Evolutionary conservation across 495 filamentous ascomycete species (phyloP).

Genomic region (Neurospora sp.): DNA sequence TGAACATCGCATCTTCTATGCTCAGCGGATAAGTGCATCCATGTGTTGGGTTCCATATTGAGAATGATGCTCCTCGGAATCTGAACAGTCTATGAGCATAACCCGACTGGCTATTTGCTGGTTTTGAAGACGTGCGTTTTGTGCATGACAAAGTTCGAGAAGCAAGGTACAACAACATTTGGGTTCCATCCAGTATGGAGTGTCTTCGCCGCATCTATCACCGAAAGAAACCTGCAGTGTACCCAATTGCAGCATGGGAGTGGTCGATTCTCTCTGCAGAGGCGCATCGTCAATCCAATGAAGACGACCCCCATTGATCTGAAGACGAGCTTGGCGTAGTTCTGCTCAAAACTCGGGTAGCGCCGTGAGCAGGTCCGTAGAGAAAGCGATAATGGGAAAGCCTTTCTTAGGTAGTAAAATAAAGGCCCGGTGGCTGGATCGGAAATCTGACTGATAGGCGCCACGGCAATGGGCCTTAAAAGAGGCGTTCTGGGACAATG

Average conservation of each 20-base stretch:
- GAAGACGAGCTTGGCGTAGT: not conserved
- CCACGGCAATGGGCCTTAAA: not conserved
- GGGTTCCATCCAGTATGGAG: not conserved
- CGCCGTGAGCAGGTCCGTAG: not conserved
- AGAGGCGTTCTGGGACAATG: not conserved
- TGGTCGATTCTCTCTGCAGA: not conserved
- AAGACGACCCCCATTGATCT: not conserved
- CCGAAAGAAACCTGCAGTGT: not conserved
- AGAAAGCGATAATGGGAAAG: not conserved
- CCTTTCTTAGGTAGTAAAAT: not conserved
- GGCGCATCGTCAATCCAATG: not conserved
- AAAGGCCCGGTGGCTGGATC: not conserved
- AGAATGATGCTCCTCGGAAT: constrained; percentile 18
- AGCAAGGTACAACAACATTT: not conserved
- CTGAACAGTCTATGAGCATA: constrained; percentile 2
- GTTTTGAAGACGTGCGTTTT: not conserved
- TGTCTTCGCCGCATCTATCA: not conserved
- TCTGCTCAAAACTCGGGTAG: not conserved
- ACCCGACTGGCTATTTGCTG: not conserved
- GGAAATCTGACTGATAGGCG: not conserved
- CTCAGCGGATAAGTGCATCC: constrained; percentile 23
- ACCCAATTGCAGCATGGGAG: not conserved
- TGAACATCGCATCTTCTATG: constrained; percentile 20
- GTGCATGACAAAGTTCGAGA: not conserved
- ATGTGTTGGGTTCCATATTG: constrained; percentile 19